These are phyloP conservation scores for Candida boleticola DNA, from an alignment of 805 yeast species.

Conservation along the genomic window DNA sequence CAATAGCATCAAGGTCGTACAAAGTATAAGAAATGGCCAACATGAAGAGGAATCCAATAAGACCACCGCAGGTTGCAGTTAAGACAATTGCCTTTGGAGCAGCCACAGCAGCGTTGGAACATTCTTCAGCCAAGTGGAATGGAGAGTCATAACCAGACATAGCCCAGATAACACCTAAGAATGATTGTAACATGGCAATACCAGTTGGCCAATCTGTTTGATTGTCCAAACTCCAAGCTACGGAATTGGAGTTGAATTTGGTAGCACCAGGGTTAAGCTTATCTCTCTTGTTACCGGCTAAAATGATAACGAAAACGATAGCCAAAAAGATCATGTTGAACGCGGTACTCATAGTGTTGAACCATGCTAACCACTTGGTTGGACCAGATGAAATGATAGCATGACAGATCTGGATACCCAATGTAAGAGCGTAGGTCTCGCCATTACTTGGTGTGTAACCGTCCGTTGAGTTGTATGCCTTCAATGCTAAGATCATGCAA, in stretches of 20 bases:
- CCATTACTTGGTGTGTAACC: constrained; percentile 45
- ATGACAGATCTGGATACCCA: constrained; percentile 49
- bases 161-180: constrained; percentile 65
- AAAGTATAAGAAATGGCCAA: constrained; percentile 61
- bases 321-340: constrained; percentile 48
- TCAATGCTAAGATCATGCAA: constrained; percentile 52
- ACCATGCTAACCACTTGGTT: constrained; percentile 51
- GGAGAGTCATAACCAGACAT: constrained; percentile 78
- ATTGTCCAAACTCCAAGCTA: constrained; percentile 56
- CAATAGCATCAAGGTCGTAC: constrained; percentile 47
- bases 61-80: constrained; percentile 55
- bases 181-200: constrained; percentile 53
- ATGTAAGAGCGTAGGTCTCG: constrained; percentile 50
- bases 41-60: constrained; percentile 55
- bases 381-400: constrained; percentile 51
- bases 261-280: constrained; percentile 28
- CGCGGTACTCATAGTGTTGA: constrained; percentile 51
- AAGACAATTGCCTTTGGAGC: constrained; percentile 67
- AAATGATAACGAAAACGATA: constrained; percentile 52
- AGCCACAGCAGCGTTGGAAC: constrained; percentile 59
- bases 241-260: constrained; percentile 47
- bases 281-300: constrained; percentile 49
- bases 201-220: constrained; percentile 66
- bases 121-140: constrained; percentile 73
- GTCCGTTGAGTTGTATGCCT: constrained; percentile 34